phyloP scores from a whole-genome alignment of 2,329 filamentous ascomycete species.

The Calonectria leucothoes region DNA sequence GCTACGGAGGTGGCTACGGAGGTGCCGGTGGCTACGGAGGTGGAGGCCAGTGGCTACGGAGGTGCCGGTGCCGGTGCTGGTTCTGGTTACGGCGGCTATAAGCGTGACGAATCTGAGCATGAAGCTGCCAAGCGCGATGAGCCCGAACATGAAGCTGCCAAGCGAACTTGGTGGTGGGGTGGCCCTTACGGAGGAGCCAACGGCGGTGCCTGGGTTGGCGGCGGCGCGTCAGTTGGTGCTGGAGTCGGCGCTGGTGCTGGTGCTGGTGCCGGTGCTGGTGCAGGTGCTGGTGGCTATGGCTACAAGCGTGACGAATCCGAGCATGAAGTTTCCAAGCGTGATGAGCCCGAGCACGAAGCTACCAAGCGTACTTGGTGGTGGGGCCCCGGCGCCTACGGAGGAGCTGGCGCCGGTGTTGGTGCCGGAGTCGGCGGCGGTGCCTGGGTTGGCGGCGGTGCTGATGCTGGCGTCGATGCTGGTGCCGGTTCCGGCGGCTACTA shows the following conservation, averaged over 20 bases:
- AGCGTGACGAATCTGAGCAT: too few relatives aligned
- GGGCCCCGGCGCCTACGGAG: background rate
- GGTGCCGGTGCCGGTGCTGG: background rate
- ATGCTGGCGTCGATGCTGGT: background rate
- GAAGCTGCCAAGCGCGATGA: background rate
- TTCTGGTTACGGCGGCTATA: background rate
- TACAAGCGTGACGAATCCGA: background rate
- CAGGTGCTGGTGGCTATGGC: background rate
- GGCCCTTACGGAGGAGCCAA: background rate
- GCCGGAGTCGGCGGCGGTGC: too few relatives aligned
- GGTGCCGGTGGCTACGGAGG: too few relatives aligned
- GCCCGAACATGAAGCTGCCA: background rate
- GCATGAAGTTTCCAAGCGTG: background rate
- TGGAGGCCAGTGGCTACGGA: too few relatives aligned
- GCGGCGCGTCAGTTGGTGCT: background rate
- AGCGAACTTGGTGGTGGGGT: background rate
- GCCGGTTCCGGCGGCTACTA: background rate
- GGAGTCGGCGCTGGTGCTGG: background rate
- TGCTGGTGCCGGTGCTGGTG: background rate
- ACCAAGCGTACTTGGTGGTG: background rate
- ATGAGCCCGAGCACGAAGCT: background rate
- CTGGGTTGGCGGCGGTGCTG: background rate
- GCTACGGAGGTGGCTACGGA: too few relatives aligned
- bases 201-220: background rate
- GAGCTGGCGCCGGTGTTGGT: background rate